Conservation (phyloP, 2,329 filamentous ascomycete species). For the Cladophialophora psammophila region DNA sequence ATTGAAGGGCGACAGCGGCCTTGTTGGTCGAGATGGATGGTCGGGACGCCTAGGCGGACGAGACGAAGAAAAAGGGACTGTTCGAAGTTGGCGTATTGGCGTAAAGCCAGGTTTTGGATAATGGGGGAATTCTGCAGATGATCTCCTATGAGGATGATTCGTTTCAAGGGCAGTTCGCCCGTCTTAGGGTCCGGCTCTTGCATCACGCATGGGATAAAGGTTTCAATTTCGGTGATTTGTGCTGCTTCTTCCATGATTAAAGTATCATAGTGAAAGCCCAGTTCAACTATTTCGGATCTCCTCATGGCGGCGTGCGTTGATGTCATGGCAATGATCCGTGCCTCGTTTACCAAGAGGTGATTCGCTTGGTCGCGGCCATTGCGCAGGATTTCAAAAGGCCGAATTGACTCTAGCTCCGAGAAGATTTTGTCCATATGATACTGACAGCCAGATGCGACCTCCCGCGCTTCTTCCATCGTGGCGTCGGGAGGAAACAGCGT, state of each 20-base stretch:
- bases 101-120: constrained; percentile 91
- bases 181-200: constrained; percentile 72
- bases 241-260: constrained; percentile 98
- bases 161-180: constrained; percentile 77
- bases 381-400: constrained; percentile 92
- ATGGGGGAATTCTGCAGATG: constrained; percentile 97
- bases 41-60: constrained; percentile 89
- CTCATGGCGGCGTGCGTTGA: constrained; percentile 97
- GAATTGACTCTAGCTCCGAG: constrained; percentile 86
- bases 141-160: constrained; percentile 91
- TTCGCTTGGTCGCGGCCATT: constrained; percentile 92
- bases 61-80: constrained; percentile 93
- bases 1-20: constrained; percentile 88
- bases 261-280: constrained; percentile 98
- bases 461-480: constrained; percentile 71
- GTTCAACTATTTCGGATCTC: constrained; percentile 82
- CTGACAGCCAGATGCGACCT: constrained; percentile 84
- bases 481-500: constrained; percentile 76
- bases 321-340: constrained; percentile 98
- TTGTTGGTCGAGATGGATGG: constrained; percentile 89
- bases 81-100: constrained; percentile 93
- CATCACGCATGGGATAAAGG: constrained; percentile 92
- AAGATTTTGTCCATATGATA: constrained; percentile 90
- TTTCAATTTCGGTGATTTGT: constrained; percentile 96
- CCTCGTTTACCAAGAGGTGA: constrained; percentile 92